phyloP scores from a whole-genome alignment of 1,284 basidiomycete species.

The Cryptococcus maquisensis region DNA sequence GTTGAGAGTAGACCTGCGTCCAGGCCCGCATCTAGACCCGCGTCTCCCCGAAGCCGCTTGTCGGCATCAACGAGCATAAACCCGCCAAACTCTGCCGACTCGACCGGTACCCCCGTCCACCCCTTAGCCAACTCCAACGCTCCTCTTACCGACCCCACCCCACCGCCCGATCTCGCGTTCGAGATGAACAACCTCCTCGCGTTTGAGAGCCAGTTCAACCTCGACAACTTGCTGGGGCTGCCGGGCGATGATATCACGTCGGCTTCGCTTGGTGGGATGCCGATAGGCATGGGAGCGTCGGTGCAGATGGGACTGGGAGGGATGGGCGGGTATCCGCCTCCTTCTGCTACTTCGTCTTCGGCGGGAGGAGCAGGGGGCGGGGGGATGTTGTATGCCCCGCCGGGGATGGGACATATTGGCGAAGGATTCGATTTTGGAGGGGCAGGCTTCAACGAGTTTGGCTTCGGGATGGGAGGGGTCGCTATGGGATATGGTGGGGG shows the following conservation, averaged over 20 bases:
- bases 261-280: not conserved
- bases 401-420: not conserved
- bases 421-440: not conserved
- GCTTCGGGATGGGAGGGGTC: constrained; percentile 12
- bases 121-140: constrained; percentile 82
- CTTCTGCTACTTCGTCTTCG: not conserved
- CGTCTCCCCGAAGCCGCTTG: too few relatives aligned
- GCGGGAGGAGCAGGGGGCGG: not conserved
- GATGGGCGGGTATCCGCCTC: not conserved
- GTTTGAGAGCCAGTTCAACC: constrained; percentile 20
- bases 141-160: constrained; percentile 1
- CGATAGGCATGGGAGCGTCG: not conserved
- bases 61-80: too few relatives aligned
- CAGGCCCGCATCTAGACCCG: too few relatives aligned
- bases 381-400: not conserved
- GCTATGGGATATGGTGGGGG: not conserved
- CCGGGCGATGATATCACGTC: constrained; percentile 22
- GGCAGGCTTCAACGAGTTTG: constrained; percentile 12
- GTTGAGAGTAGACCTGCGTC: too few relatives aligned
- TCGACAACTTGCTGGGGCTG: constrained; percentile 22
- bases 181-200: constrained; percentile 21
- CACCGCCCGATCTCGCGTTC: constrained; percentile 10
- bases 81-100: constrained; percentile 52
- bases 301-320: not conserved
- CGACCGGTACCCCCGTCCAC: constrained; percentile 76